These are phyloP conservation scores for Cryphonectria naterciae DNA, from an alignment of 2,329 filamentous ascomycete species.

Conservation along the genomic window DNA sequence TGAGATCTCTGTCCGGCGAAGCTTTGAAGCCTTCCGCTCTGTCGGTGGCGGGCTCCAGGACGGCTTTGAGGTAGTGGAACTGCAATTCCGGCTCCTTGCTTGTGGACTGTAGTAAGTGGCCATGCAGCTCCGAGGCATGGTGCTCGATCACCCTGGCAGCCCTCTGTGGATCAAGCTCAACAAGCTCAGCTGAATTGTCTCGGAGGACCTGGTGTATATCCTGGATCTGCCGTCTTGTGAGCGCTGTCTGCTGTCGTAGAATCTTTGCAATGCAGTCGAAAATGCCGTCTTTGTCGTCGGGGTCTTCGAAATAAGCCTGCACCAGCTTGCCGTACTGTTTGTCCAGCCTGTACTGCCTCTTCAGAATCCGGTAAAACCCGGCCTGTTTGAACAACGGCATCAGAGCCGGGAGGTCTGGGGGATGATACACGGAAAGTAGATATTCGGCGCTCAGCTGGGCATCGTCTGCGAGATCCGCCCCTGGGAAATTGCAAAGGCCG, in stretches of 20 bases:
- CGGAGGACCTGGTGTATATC: conserved; percentile 72
- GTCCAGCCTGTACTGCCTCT: conserved; percentile 81
- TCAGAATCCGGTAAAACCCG: conserved; percentile 87
- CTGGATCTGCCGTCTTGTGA: conserved; percentile 71
- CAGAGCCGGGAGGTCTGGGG: conserved; percentile 75
- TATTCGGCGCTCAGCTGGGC: conserved; percentile 98
- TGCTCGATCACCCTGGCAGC: conserved; percentile 68
- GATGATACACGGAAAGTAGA: conserved; percentile 88
- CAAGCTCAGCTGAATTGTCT: conserved; percentile 67
- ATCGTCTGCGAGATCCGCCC: conserved; percentile 81
- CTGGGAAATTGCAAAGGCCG: conserved; percentile 84
- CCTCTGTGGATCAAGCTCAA: conserved; percentile 66
- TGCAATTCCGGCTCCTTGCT: conserved; percentile 66
- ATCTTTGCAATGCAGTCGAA: conserved; percentile 82
- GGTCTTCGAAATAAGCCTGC: conserved; percentile 82
- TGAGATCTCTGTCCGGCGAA: conserved; percentile 60
- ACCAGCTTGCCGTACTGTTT: conserved; percentile 79
- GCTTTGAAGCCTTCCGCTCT: conserved; percentile 39
- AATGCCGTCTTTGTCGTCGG: conserved; percentile 71
- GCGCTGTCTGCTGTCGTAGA: conserved; percentile 64
- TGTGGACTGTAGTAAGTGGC: conserved; percentile 65
- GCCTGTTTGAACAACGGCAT: conserved; percentile 80
- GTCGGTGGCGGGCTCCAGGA: conserved; percentile 67
- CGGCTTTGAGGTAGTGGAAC: conserved; percentile 74
- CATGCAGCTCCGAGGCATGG: conserved; percentile 67